Evolutionary conservation across 495 filamentous ascomycete species (phyloP).

Genomic region (Corynascus novoguineensis): DNA sequence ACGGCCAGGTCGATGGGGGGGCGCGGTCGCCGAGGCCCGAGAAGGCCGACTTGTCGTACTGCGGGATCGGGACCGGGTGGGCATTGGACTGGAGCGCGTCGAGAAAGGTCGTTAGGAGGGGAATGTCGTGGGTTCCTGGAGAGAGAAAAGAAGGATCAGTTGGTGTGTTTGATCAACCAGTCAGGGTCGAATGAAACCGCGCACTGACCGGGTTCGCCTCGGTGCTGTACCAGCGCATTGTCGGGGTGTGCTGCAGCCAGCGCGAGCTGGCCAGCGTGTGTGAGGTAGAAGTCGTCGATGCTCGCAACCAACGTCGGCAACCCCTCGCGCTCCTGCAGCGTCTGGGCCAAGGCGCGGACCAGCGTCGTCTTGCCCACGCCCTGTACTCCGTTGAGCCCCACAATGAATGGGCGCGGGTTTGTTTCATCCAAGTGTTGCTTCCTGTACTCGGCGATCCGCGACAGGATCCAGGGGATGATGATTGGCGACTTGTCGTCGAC

Average conservation of each 20-base stretch:
- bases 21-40: conserved; percentile 73
- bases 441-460: conserved; percentile 52
- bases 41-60: conserved; percentile 79
- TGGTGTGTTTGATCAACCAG: not conserved
- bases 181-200: too few relatives aligned
- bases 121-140: conserved; percentile 73
- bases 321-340: conserved; percentile 59
- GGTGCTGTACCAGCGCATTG: conserved; percentile 73
- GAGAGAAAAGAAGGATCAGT: not conserved
- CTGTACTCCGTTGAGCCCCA: conserved; percentile 66
- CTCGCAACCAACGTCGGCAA: conserved; percentile 72
- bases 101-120: conserved; percentile 59
- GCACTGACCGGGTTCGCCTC: conserved; percentile 65
- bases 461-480: conserved; percentile 80
- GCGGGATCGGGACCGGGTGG: conserved; percentile 58
- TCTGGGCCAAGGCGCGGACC: conserved; percentile 61
- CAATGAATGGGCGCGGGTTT: conserved; percentile 46
- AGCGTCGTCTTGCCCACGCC: conserved; percentile 90
- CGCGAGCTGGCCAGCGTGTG: conserved; percentile 62
- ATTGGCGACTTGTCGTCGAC: conserved; percentile 82
- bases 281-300: conserved; percentile 88
- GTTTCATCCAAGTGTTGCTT: conserved; percentile 22
- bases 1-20: conserved; percentile 44
- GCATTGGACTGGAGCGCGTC: conserved; percentile 48
- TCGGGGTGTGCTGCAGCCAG: conserved; percentile 59